Evolutionary conservation across 1,139 yeast genomes (phyloP).

Genomic region (Kodamaea sp.): DNA sequence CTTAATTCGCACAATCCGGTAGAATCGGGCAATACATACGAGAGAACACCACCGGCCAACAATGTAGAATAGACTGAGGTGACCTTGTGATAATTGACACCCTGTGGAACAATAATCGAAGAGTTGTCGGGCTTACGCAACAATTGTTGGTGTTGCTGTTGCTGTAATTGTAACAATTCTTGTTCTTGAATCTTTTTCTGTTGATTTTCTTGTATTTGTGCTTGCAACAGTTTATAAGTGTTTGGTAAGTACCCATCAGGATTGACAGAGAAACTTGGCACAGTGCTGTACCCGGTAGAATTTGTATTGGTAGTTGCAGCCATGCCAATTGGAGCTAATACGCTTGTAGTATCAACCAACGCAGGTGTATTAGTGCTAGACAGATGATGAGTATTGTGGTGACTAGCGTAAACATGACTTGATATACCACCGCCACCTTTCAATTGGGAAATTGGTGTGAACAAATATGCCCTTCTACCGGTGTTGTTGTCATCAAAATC

Average conservation of each 20-base stretch:
- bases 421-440: conserved; percentile 36
- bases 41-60: conserved; percentile 40
- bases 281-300: conserved; percentile 16
- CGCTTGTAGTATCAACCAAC: neutral
- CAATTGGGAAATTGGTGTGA: conserved; percentile 47
- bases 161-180: conserved; percentile 15
- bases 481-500: conserved; percentile 53
- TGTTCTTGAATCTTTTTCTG: conserved; percentile 17
- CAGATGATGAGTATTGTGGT: conserved; percentile 15
- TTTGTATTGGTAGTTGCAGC: conserved; percentile 26
- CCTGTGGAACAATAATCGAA: conserved; percentile 17
- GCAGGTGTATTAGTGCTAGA: conserved; percentile 9
- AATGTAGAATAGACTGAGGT: conserved; percentile 36
- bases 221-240: conserved; percentile 17
- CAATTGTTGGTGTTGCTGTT: conserved; percentile 18
- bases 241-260: conserved; percentile 11
- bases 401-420: conserved; percentile 23
- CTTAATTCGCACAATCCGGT: conserved; percentile 12
- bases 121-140: conserved; percentile 17
- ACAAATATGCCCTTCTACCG: conserved; percentile 40
- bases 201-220: conserved; percentile 17
- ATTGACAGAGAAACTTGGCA: conserved; percentile 13
- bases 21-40: conserved; percentile 31
- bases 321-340: conserved; percentile 20
- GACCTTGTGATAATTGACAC: conserved; percentile 28